These are phyloP conservation scores for Capsicum rhomboideum DNA, from an alignment of 257 asterid genomes.

Conservation along the genomic window DNA sequence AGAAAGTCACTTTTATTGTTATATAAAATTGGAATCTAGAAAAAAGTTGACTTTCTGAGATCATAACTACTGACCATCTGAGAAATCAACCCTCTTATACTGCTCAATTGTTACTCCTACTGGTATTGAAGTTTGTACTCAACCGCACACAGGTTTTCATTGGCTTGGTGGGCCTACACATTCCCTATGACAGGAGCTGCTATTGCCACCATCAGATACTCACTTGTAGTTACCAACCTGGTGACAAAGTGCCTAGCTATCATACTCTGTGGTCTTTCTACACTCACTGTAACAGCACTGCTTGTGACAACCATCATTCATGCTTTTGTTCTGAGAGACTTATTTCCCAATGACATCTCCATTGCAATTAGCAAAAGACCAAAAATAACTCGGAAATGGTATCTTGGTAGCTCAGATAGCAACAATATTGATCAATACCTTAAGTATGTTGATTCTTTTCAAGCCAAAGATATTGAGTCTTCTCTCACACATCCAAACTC, in stretches of 20 bases:
- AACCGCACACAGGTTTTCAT: conserved; percentile 32
- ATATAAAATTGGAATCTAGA: too few species aligned
- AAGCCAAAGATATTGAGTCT: conserved; percentile 41
- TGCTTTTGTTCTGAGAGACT: conserved; percentile 49
- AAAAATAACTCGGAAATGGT: conserved; percentile 30
- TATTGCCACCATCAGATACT: conserved; percentile 54
- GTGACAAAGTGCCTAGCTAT: conserved; percentile 32
- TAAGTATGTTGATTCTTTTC: conserved; percentile 32
- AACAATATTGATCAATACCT: conserved; percentile 30
- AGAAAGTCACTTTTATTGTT: too few species aligned
- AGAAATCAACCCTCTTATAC: background rate
- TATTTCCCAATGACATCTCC: conserved; percentile 70
- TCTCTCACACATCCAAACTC: conserved; percentile 5
- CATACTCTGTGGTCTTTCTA: conserved; percentile 37
- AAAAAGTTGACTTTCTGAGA: background rate
- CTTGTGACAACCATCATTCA: conserved; percentile 59
- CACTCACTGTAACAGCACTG: conserved; percentile 45
- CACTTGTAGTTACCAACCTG: conserved; percentile 30
- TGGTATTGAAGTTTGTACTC: background rate
- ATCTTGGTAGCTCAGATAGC: conserved; percentile 31
- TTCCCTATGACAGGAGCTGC: conserved; percentile 88
- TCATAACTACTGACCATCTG: background rate
- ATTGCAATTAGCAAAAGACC: conserved; percentile 60
- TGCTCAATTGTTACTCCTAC: background rate
- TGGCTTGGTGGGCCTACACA: conserved; percentile 97